Conservation (phyloP, 2,329 filamentous ascomycete species). For the Fusarium oligoseptatum region DNA sequence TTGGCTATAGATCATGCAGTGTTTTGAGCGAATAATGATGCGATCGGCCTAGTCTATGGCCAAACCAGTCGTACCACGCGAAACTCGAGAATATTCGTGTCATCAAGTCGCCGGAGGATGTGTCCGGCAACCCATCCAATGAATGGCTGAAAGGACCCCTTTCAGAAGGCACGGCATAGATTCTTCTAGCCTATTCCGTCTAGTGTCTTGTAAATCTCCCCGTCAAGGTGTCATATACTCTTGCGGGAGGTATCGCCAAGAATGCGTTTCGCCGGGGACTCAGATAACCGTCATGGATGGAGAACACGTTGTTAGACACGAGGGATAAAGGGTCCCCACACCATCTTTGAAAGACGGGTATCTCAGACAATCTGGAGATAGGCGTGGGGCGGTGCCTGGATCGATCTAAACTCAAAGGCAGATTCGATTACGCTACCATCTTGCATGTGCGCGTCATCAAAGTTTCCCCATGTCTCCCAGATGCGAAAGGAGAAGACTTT, state of each 20-base stretch:
- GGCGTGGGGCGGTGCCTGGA: constrained; percentile 29
- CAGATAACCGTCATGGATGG: constrained; percentile 12
- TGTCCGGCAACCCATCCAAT: neutral
- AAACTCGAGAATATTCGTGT: constrained; percentile 22
- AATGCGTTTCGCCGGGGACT: neutral
- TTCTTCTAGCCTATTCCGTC: constrained; percentile 23
- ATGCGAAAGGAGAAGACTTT: neutral
- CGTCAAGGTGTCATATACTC: constrained; percentile 40
- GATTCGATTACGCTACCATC: constrained; percentile 36
- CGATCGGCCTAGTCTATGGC: constrained; percentile 11
- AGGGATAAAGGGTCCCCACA: neutral
- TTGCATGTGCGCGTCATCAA: constrained; percentile 42
- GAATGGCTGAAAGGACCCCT: neutral
- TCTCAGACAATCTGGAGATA: constrained; percentile 15
- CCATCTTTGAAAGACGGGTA: constrained; percentile 11
- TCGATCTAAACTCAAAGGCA: constrained; percentile 18
- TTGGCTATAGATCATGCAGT: constrained; percentile 7
- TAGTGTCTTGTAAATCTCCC: constrained; percentile 10
- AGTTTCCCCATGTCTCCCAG: constrained; percentile 9
- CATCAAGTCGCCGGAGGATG: constrained; percentile 17
- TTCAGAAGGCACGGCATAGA: constrained; percentile 10
- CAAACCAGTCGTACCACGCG: neutral
- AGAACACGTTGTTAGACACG: constrained; percentile 5
- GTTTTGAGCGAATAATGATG: constrained; percentile 22
- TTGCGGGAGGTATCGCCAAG: neutral